These are phyloP conservation scores for Chrysoporthe austroafricana DNA, from an alignment of 2,329 filamentous ascomycete genomes.

Conservation along the genomic window DNA sequence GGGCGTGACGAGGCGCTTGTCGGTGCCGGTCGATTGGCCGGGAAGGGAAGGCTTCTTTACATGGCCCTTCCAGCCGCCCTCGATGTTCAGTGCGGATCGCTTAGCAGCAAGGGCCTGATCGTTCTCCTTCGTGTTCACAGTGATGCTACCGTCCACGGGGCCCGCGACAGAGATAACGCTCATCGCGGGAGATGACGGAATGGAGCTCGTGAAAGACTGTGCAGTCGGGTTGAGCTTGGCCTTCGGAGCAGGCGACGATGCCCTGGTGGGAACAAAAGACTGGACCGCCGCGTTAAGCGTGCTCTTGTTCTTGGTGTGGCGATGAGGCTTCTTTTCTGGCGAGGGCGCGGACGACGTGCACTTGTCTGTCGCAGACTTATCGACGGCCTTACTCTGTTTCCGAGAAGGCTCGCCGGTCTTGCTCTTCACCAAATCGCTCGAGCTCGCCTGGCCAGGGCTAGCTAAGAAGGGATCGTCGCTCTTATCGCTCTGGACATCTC, in stretches of 20 bases:
- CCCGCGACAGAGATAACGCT: conserved; percentile 1
- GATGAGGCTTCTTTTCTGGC: conserved; percentile 13
- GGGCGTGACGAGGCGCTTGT: conserved; percentile 24
- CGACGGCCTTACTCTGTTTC: conserved; percentile 1
- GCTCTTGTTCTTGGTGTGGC: neutral
- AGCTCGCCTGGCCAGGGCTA: neutral
- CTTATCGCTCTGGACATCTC: neutral
- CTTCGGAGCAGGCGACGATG: neutral
- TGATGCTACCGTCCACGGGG: neutral
- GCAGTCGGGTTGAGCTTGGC: conserved; percentile 7
- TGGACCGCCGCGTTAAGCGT: conserved; percentile 30
- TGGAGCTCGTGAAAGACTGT: neutral
- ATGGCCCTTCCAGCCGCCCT: conserved; percentile 6
- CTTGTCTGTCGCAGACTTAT: neutral
- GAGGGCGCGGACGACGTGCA: conserved; percentile 18
- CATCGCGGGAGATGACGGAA: conserved; percentile 4
- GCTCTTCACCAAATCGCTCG: conserved; percentile 7
- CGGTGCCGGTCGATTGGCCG: conserved; percentile 3
- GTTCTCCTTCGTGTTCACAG: neutral
- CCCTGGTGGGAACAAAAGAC: conserved; percentile 27
- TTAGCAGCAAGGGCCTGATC: neutral
- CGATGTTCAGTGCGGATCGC: neutral
- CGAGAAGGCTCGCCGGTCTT: conserved; percentile 14
- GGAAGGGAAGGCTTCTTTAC: conserved; percentile 20
- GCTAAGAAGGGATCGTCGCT: conserved; percentile 16